Conservation (phyloP, 352 stramenopile species). For the Phytophthora constricta region DNA sequence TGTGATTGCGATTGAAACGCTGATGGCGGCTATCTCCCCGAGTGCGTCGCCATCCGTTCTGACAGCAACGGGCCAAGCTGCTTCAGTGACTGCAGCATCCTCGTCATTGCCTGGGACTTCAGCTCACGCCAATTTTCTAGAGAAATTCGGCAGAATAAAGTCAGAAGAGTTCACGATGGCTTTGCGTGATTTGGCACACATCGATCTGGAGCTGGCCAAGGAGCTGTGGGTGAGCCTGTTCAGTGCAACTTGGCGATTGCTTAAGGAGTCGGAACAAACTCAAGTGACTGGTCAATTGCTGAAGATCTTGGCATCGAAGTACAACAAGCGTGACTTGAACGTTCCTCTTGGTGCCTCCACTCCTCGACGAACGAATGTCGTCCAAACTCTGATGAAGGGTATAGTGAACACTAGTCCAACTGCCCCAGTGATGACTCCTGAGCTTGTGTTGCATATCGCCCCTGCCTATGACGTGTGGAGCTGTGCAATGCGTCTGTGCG, state of each 20-base stretch:
- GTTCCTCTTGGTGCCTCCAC: slow-evolving; percentile 57
- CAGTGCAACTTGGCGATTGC: slow-evolving; percentile 53
- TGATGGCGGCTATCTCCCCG: slow-evolving; percentile 59
- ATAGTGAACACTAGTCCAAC: slow-evolving; percentile 65
- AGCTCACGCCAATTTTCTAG: slow-evolving; percentile 38
- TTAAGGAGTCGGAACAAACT: slow-evolving; percentile 57
- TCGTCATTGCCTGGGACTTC: slow-evolving; percentile 2
- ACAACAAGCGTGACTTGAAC: slow-evolving; percentile 88
- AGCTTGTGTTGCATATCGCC: slow-evolving; percentile 85
- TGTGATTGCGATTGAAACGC: slow-evolving; percentile 76
- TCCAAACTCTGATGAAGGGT: slow-evolving; percentile 85
- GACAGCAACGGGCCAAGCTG: not conserved
- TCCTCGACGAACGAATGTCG: slow-evolving; percentile 77
- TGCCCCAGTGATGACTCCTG: slow-evolving; percentile 78
- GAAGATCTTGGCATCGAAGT: slow-evolving; percentile 87
- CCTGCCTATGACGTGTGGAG: slow-evolving; percentile 88
- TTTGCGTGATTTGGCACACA: slow-evolving; percentile 75
- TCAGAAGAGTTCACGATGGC: slow-evolving; percentile 52
- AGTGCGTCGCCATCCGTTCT: slow-evolving; percentile 22
- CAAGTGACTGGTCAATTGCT: slow-evolving; percentile 68
- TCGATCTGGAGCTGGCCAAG: slow-evolving; percentile 86
- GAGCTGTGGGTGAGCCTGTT: slow-evolving; percentile 87
- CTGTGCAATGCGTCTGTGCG: slow-evolving; percentile 69
- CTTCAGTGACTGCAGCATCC: slow-evolving; percentile 4
- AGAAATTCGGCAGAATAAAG: slow-evolving; percentile 37